A percentile compares a stretch with the other conserved stretches of the same genome.
phyloP scores from a whole-genome alignment of 2,329 filamentous ascomycete species.

The Juglanconis sp. region DNA sequence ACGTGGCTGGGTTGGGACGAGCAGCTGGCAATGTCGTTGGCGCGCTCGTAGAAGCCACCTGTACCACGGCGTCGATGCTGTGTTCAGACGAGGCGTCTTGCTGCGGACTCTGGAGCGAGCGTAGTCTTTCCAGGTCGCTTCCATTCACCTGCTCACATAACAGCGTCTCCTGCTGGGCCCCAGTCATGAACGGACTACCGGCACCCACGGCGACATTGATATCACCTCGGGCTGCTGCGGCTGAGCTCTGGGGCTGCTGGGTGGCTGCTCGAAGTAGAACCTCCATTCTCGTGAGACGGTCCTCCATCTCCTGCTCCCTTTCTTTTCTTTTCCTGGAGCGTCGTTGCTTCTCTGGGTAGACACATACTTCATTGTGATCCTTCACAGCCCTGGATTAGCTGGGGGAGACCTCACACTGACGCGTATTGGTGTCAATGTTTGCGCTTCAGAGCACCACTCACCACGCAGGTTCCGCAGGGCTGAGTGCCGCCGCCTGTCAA shows the following conservation, averaged over 20 bases:
- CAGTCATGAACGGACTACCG: background rate
- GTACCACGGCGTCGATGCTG: no score
- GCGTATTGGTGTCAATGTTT: background rate
- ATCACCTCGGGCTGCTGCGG: background rate
- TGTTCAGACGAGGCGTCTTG: no score
- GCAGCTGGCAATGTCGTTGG: no score
- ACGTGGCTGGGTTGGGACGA: no score
- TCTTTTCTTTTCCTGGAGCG: conserved; percentile 1
- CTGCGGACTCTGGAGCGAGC: no score
- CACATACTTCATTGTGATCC: conserved; percentile 5
- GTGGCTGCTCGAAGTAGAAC: background rate
- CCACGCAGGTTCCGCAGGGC: conserved; percentile 3
- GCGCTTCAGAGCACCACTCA: background rate
- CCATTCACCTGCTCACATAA: no score
- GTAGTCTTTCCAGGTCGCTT: no score
- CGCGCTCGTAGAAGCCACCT: no score
- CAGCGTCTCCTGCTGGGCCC: no score
- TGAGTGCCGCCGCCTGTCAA: conserved; percentile 2
- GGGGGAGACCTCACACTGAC: background rate
- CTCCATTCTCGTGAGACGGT: conserved; percentile 7
- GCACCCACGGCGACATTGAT: no score
- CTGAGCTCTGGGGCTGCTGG: background rate
- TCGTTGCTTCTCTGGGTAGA: conserved; percentile 2
- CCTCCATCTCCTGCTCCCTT: background rate
- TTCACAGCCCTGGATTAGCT: background rate